Percentiles rank a stretch among this genome's conserved stretches.
Evolutionary conservation across 768 basidiomycete genomes (phyloP).

Genomic region (Termitomyces heimii): DNA sequence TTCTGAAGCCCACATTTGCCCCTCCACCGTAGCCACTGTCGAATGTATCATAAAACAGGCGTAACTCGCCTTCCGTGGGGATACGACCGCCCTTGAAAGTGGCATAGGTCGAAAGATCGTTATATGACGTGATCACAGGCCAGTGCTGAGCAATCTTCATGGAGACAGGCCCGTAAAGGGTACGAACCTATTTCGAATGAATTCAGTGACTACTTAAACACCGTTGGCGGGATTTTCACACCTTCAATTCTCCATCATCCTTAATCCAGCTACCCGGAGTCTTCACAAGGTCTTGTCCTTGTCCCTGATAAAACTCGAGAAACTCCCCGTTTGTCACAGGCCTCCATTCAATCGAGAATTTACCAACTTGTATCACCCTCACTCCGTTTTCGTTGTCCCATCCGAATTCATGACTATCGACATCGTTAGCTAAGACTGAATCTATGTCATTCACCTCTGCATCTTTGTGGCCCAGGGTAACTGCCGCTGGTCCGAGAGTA

Average conservation of each 20-base stretch:
- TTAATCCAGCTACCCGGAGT: conserved; percentile 75
- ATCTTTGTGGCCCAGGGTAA: conserved; percentile 83
- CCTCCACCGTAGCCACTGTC: conserved; percentile 71
- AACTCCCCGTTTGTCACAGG: conserved; percentile 91
- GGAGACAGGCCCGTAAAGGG: conserved; percentile 79
- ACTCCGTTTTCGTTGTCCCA: conserved; percentile 94
- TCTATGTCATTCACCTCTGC: conserved; percentile 59
- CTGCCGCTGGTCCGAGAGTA: conserved; percentile 47
- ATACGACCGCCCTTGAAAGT: conserved; percentile 86
- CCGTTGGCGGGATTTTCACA: conserved; percentile 15
- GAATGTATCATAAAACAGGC: conserved; percentile 72
- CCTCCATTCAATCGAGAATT: conserved; percentile 78
- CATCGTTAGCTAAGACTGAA: conserved; percentile 25
- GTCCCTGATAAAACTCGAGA: conserved; percentile 50
- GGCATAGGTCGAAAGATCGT: conserved; percentile 76
- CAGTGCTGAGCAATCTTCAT: conserved; percentile 76
- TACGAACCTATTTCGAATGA: conserved; percentile 64
- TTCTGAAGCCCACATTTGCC: conserved; percentile 80
- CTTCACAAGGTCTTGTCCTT: conserved; percentile 37
- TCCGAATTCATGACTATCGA: conserved; percentile 67
- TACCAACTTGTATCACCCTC: conserved; percentile 48
- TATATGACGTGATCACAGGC: conserved; percentile 80
- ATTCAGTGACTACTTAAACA: neutral
- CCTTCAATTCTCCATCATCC: conserved; percentile 42
- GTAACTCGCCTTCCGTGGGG: conserved; percentile 86